These are phyloP conservation scores for Amanita pallidorosea DNA, from an alignment of 768 basidiomycete genomes.

Conservation along the genomic window DNA sequence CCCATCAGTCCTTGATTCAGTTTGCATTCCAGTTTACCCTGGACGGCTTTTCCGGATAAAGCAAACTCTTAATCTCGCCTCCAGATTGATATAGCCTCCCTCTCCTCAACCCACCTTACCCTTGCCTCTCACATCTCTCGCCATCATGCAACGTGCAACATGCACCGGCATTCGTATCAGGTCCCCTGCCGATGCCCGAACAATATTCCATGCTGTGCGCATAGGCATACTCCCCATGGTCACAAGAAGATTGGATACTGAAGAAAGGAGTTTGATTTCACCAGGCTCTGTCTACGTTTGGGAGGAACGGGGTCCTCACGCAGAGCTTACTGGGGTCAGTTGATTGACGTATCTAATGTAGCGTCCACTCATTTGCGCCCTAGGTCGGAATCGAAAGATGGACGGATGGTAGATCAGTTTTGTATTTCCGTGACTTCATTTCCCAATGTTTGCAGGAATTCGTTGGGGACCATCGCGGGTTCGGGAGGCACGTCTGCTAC, in stretches of 20 bases:
- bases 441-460: conserved; percentile 25
- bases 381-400: conserved; percentile 75
- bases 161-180: conserved; percentile 40
- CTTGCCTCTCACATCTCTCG: conserved; percentile 9
- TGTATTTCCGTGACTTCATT: not conserved
- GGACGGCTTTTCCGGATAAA: conserved; percentile 22
- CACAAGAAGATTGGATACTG: conserved; percentile 62
- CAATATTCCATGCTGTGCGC: conserved; percentile 68
- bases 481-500: conserved; percentile 42
- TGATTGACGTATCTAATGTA: not conserved
- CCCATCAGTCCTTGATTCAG: conserved; percentile 29
- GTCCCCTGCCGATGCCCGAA: conserved; percentile 39
- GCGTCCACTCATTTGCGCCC: conserved; percentile 6
- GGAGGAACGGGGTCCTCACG: conserved; percentile 70
- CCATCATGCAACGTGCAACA: conserved; percentile 38
- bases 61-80: conserved; percentile 13
- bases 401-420: conserved; percentile 51
- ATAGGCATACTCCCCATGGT: conserved; percentile 67
- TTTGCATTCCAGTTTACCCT: conserved; percentile 17
- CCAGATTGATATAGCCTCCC: conserved; percentile 6
- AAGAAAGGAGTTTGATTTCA: conserved; percentile 61
- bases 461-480: conserved; percentile 78
- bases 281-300: conserved; percentile 76
- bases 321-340: conserved; percentile 64
- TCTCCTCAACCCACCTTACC: conserved; percentile 8